A percentile compares a stretch with the other conserved stretches of the same genome.
Evolutionary conservation across 2,329 filamentous ascomycete genomes (phyloP).

Genomic region (Pyricularia pennisetigena): DNA sequence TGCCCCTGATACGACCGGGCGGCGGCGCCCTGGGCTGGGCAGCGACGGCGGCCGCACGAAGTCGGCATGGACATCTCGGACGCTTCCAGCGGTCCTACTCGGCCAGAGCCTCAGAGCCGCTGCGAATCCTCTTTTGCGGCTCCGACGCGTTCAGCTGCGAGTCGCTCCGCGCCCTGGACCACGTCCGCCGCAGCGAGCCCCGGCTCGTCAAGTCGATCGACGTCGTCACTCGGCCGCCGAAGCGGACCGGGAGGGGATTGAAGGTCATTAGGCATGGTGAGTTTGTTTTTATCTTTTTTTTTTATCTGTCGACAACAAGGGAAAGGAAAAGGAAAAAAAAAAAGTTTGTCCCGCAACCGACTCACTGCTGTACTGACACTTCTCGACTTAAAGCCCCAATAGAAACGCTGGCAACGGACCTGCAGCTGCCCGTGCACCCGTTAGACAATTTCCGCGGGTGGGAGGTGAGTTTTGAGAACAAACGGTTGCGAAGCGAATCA

Average conservation of each 20-base stretch:
- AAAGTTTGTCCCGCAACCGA: background rate
- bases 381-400: conserved; percentile 44
- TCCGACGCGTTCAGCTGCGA: conserved; percentile 83
- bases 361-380: background rate
- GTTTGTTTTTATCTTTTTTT: conserved; percentile 10
- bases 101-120: conserved; percentile 38
- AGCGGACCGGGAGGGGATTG: conserved; percentile 65
- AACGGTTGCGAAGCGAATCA: too few species aligned
- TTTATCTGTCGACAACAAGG: too few species aligned
- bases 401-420: conserved; percentile 49
- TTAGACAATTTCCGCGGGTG: conserved; percentile 76
- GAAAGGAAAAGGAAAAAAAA: background rate
- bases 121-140: conserved; percentile 88
- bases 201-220: conserved; percentile 65
- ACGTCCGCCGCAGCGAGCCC: conserved; percentile 36
- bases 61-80: background rate
- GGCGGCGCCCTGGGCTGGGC: background rate
- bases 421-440: conserved; percentile 61
- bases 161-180: conserved; percentile 56
- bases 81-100: background rate
- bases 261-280: conserved; percentile 58
- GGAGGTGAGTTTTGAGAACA: conserved; percentile 41
- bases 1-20: background rate
- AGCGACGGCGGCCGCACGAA: background rate
- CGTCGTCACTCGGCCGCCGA: conserved; percentile 74